A percentile compares a stretch with the other conserved stretches of the same genome.
These are phyloP conservation scores for Pilaira anomala DNA, from an alignment of 192 early-diverging fungal species.

Conservation along the genomic window DNA sequence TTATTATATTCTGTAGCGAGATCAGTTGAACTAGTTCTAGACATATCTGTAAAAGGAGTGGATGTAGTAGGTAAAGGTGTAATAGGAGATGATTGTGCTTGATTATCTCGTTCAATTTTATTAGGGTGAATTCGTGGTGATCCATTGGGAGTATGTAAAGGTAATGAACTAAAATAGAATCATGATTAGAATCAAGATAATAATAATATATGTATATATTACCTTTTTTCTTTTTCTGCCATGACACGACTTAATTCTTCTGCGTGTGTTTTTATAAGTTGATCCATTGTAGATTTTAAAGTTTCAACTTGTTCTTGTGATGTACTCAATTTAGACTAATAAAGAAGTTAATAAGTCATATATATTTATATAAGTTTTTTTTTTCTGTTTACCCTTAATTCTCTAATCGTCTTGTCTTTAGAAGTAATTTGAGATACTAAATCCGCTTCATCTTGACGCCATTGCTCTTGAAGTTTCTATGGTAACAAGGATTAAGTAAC, in stretches of 20 bases:
- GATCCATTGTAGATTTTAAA: constrained; percentile 16
- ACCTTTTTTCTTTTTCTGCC: constrained; percentile 10
- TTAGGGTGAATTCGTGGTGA: constrained; percentile 12
- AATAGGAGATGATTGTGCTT: not conserved
- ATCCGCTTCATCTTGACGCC: not conserved
- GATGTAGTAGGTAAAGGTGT: not conserved
- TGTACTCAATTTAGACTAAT: constrained; percentile 7
- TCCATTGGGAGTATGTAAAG: constrained; percentile 20
- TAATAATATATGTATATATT: not conserved
- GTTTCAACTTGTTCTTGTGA: constrained; percentile 15
- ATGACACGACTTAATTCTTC: not conserved
- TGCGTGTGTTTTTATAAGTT: constrained; percentile 2
- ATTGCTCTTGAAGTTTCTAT: not conserved
- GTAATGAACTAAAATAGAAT: not conserved
- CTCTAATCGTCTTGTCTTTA: not conserved
- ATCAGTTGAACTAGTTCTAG: not conserved
- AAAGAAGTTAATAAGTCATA: not conserved
- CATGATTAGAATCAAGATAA: not conserved
- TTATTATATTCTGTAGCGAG: not conserved
- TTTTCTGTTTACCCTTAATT: not conserved
- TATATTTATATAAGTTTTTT: not conserved
- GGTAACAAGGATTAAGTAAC: not conserved
- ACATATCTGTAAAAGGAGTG: not conserved
- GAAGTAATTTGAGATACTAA: not conserved
- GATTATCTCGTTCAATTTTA: not conserved